Conservation (phyloP, 345 rosid species). For the Melaleuca alternifolia region DNA sequence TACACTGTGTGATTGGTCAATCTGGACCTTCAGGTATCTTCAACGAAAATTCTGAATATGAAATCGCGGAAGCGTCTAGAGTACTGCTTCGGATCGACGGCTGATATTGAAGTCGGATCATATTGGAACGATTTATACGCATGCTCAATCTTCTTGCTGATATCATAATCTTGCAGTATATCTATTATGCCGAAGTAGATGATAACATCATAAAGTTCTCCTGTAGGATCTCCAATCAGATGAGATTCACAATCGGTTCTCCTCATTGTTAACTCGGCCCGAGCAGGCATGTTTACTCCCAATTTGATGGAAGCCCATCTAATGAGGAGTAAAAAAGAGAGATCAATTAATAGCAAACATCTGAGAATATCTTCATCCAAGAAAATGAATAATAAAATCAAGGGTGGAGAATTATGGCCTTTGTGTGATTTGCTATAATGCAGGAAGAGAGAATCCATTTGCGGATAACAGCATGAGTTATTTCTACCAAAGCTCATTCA, state of each 20-base stretch:
- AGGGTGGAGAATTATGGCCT: not conserved
- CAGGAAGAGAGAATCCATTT: not conserved
- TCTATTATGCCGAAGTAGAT: constrained; percentile 84
- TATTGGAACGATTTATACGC: constrained; percentile 93
- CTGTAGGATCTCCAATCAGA: constrained; percentile 77
- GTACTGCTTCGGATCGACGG: constrained; percentile 94
- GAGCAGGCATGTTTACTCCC: constrained; percentile 73
- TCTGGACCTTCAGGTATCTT: constrained; percentile 41
- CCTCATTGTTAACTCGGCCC: constrained; percentile 69
- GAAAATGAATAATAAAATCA: not conserved
- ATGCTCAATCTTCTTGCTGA: constrained; percentile 97
- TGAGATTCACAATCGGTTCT: constrained; percentile 46
- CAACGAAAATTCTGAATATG: constrained; percentile 67
- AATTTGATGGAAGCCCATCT: constrained; percentile 62
- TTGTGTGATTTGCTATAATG: not conserved
- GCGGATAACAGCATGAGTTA: not conserved
- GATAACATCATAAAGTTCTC: constrained; percentile 62
- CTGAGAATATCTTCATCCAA: not conserved
- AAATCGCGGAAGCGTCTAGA: constrained; percentile 89
- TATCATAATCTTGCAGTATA: constrained; percentile 93
- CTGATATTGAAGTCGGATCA: constrained; percentile 89
- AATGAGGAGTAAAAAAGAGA: not conserved
- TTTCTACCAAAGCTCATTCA: not conserved
- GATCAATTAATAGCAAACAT: not conserved
- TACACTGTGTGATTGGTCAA: not conserved